phyloP scores from a whole-genome alignment of 805 yeast species.

The Candida stauntonica region DNA sequence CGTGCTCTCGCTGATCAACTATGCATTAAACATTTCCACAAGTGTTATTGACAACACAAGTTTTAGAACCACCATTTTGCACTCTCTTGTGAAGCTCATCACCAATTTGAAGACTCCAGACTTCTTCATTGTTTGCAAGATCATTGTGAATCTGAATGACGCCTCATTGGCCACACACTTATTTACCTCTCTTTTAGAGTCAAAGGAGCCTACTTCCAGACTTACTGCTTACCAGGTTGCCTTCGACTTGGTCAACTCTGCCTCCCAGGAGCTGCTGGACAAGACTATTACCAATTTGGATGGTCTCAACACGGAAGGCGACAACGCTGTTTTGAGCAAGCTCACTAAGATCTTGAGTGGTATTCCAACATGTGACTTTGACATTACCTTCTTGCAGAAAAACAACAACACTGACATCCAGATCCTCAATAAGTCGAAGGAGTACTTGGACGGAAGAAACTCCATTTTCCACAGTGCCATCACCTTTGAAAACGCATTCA shows the following conservation, averaged over 20 bases:
- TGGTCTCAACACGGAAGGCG: constrained; percentile 26
- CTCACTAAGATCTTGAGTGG: constrained; percentile 77
- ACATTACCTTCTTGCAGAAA: constrained; percentile 79
- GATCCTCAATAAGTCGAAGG: constrained; percentile 77
- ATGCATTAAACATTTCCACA: constrained; percentile 71
- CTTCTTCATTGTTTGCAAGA: constrained; percentile 77
- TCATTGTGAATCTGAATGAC: constrained; percentile 85
- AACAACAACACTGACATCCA: constrained; percentile 84
- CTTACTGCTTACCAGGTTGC: constrained; percentile 88
- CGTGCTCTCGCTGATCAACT: constrained; percentile 56
- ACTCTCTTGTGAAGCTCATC: constrained; percentile 56
- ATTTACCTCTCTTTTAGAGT: constrained; percentile 53
- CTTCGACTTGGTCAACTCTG: constrained; percentile 87
- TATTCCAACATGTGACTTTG: constrained; percentile 89
- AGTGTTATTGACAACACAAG: constrained; percentile 58
- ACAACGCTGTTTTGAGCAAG: constrained; percentile 31
- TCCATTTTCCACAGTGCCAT: constrained; percentile 96
- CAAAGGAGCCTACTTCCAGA: constrained; percentile 37
- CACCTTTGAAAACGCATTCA: constrained; percentile 88
- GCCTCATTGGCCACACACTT: constrained; percentile 61
- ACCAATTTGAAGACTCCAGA: constrained; percentile 62
- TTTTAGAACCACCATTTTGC: constrained; percentile 64
- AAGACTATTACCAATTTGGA: constrained; percentile 42
- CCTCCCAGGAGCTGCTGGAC: constrained; percentile 82
- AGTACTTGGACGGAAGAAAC: constrained; percentile 80